A percentile compares a stretch with the other conserved stretches of the same genome.
Conservation (phyloP, 1,284 basidiomycete genomes). For the Microbotryum saponariae region DNA sequence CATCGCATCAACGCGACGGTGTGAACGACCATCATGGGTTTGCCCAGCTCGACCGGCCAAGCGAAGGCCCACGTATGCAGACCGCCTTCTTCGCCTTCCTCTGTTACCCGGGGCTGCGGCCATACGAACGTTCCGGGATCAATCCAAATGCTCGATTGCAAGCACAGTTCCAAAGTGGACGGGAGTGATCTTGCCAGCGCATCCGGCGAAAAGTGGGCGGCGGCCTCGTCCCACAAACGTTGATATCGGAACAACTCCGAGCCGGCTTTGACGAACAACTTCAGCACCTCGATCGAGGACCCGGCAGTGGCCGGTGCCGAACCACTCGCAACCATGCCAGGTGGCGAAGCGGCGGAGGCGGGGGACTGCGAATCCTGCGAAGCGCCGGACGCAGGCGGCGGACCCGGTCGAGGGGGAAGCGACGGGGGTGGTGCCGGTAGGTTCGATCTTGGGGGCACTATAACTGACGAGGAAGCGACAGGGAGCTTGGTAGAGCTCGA, state of each 20-base stretch:
- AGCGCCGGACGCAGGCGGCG: conserved; percentile 1
- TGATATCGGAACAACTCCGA: conserved; percentile 23
- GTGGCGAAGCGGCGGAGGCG: not conserved
- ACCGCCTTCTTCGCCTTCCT: not conserved
- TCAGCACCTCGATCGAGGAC: conserved; percentile 13
- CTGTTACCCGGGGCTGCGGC: not conserved
- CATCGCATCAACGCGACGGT: conserved; percentile 16
- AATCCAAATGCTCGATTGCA: not conserved
- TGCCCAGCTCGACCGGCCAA: conserved; percentile 15
- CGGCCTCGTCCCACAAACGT: conserved; percentile 21
- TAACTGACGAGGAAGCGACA: not conserved
- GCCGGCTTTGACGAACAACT: conserved; percentile 14
- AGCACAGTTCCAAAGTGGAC: conserved; percentile 4
- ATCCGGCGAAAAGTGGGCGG: not conserved
- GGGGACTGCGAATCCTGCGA: not conserved
- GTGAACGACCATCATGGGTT: conserved; percentile 11
- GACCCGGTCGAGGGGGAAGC: not conserved
- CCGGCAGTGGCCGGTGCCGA: not conserved
- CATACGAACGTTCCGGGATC: conserved; percentile 6
- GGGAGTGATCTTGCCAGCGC: conserved; percentile 2
- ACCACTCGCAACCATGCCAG: not conserved
- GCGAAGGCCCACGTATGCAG: conserved; percentile 8
- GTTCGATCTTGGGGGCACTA: not conserved
- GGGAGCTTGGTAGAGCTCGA: not conserved
- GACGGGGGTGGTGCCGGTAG: conserved; percentile 2